These are phyloP conservation scores for Suhomyces maxii DNA, from an alignment of 1,139 yeast genomes.

Conservation along the genomic window DNA sequence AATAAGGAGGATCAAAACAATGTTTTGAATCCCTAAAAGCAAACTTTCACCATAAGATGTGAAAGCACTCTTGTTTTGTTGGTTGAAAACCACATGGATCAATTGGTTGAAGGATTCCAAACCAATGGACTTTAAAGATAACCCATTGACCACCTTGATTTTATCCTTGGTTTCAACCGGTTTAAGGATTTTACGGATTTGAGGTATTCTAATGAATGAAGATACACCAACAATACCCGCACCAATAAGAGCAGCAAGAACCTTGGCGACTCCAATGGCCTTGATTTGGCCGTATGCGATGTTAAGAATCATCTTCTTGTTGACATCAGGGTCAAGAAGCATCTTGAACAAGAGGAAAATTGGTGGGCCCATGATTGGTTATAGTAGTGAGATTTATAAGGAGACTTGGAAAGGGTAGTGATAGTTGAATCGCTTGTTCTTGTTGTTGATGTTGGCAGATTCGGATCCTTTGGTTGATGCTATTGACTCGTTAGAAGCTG, in stretches of 20 bases:
- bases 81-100: constrained; percentile 43
- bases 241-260: constrained; percentile 37
- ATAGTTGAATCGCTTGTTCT: not conserved
- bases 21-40: constrained; percentile 43
- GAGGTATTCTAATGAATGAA: constrained; percentile 45
- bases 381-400: not conserved
- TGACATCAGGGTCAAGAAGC: constrained; percentile 41
- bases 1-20: constrained; percentile 37
- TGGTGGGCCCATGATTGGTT: constrained; percentile 14
- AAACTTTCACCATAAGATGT: constrained; percentile 46
- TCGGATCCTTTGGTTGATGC: not conserved
- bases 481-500: too few species aligned
- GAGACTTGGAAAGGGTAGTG: not conserved
- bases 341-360: constrained; percentile 26
- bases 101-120: constrained; percentile 42
- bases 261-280: constrained; percentile 38
- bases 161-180: constrained; percentile 30
- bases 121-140: constrained; percentile 37
- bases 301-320: constrained; percentile 41
- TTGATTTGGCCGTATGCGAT: constrained; percentile 39
- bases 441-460: not conserved
- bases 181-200: constrained; percentile 37
- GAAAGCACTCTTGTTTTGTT: constrained; percentile 37
- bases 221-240: constrained; percentile 41
- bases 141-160: constrained; percentile 38